Evolutionary conservation across 1,284 basidiomycete species (phyloP), one percentile per base, ranked within the genome.

Genomic region (Schizopora paradoxa): DNA sequence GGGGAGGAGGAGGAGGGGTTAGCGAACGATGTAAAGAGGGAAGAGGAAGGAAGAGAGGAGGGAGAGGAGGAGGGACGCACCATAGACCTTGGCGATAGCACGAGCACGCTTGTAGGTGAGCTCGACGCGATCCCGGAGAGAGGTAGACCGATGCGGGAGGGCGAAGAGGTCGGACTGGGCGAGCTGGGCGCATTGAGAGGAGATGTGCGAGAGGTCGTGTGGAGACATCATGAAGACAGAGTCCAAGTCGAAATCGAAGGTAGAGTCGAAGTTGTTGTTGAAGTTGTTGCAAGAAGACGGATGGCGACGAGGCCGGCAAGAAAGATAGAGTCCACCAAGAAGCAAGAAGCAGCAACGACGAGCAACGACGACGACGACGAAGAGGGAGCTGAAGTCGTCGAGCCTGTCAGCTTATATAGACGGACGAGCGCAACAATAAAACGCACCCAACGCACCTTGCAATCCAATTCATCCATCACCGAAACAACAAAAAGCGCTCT

Each of bases 81-180:
- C 48, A 44, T 61, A 61, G 2, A 55, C 43, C 22, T 48, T 48
- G 3, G 53, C 57, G 14, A 53, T 53, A 4, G 55, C 56, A 38
- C 53, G 54, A n/a, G 60, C 60, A n/a, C 43, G 43, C 18, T 33
- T 21, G 35, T 45, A 45, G 14, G 16, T 36, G 36, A n/a, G 36
- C 16, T 45, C 43, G 5, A 16, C 23, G 6, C 21, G 41, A 6
- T 32, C 28, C 10, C 14, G 10, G 8, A 31, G 28, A 8, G 28
- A 14, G 28, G 14, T 8, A 10, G 10, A 8, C 8, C 14, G 28
- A 31, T 10, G 8, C 10, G 10, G 28, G 28, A 8, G 28, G 8
- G 8, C 10, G 28, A 31, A 31, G 28, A 31, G 28, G 10, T 31
- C 28, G 28, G 28, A 10, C 28, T 31, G 8, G 8, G 28, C 8